These are phyloP conservation scores for Xylaria intraflava DNA, from an alignment of 495 filamentous ascomycete species.

Conservation along the genomic window DNA sequence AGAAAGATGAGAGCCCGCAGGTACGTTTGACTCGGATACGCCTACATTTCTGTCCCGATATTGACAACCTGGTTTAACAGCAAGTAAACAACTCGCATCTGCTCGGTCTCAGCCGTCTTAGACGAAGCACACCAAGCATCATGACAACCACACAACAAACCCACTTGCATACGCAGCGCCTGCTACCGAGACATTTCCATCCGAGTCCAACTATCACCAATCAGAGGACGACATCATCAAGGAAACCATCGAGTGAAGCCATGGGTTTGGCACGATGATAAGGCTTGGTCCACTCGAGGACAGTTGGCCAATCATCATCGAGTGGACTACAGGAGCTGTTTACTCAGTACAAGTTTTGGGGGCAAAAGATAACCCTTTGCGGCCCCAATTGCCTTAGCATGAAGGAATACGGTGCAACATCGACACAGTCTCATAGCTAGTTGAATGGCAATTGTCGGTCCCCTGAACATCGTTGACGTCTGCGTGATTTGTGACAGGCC, in stretches of 20 bases:
- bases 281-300: constrained; percentile 15
- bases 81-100: constrained; percentile 60
- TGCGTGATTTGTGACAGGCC: background rate
- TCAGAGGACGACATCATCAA: constrained; percentile 4
- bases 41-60: background rate
- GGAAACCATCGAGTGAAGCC: constrained; percentile 5
- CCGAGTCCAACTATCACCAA: constrained; percentile 1
- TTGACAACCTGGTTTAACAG: constrained; percentile 29
- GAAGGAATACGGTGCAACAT: constrained; percentile 18
- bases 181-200: constrained; percentile 1
- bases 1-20: constrained; percentile 95
- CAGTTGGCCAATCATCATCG: constrained; percentile 30
- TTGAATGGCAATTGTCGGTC: constrained; percentile 9
- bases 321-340: constrained; percentile 23
- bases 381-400: background rate
- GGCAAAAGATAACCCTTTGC: background rate
- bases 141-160: constrained; percentile 24
- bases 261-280: constrained; percentile 18
- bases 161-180: constrained; percentile 14
- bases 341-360: constrained; percentile 13
- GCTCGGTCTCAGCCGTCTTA: constrained; percentile 53
- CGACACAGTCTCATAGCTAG: constrained; percentile 5
- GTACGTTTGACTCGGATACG: constrained; percentile 39
- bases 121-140: constrained; percentile 17
- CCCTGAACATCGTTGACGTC: background rate